These are phyloP conservation scores for Millerozyma miso DNA, from an alignment of 805 yeast species.

Conservation along the genomic window DNA sequence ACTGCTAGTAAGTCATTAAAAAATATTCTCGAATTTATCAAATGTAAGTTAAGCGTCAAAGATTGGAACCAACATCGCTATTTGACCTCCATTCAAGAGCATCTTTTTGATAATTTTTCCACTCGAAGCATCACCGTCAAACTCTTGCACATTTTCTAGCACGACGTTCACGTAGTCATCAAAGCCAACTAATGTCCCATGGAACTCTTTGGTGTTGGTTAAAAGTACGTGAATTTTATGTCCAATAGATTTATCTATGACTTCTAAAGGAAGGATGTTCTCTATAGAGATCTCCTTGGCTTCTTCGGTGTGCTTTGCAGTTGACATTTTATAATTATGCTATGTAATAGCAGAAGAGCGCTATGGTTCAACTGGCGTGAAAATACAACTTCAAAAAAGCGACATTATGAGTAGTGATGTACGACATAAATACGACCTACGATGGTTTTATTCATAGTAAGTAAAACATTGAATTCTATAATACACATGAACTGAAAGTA, in stretches of 20 bases:
- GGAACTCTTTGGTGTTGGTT: conserved; percentile 63
- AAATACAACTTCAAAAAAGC: too few species aligned
- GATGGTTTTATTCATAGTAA: too few species aligned
- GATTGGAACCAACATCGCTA: conserved; percentile 53
- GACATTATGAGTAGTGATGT: too few species aligned
- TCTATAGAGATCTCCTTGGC: conserved; percentile 1
- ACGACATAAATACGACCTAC: too few species aligned
- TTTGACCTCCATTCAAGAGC: conserved; percentile 67
- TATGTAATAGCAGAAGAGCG: not conserved
- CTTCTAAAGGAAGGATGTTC: conserved; percentile 65
- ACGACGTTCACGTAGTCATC: conserved; percentile 95
- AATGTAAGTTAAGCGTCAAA: not conserved
- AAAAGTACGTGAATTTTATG: conserved; percentile 71
- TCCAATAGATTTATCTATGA: conserved; percentile 84
- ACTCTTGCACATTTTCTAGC: conserved; percentile 72
- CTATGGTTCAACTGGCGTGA: not conserved
- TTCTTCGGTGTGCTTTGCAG: not conserved
- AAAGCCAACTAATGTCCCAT: conserved; percentile 87
- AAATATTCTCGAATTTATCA: not conserved
- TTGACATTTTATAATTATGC: conserved; percentile 4
- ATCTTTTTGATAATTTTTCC: conserved; percentile 50
- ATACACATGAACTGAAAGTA: not conserved
- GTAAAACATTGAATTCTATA: not conserved
- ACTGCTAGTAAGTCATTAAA: too few species aligned
- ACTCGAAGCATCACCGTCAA: conserved; percentile 40